Conservation (phyloP, 2,329 filamentous ascomycete species). For the Dendryphion nanum region DNA sequence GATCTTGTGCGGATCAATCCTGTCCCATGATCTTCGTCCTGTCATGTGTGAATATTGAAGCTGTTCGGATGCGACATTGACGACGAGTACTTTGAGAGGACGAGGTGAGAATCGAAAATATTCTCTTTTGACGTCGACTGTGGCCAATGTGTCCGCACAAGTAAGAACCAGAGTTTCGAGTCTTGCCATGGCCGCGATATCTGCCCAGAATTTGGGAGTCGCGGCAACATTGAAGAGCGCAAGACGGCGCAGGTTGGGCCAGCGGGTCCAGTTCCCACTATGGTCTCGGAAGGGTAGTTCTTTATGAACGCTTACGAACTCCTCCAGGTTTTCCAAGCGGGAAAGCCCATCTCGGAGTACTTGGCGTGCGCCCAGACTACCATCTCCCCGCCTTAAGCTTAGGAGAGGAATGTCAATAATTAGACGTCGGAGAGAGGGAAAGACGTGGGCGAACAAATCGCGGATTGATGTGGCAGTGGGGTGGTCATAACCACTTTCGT, state of each 20-base stretch:
- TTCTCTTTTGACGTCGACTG: constrained; percentile 42
- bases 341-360: constrained; percentile 49
- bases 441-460: constrained; percentile 45
- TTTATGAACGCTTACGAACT: constrained; percentile 50
- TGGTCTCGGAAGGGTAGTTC: constrained; percentile 43
- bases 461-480: constrained; percentile 42
- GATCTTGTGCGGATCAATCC: constrained; percentile 20
- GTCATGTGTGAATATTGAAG: constrained; percentile 16
- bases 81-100: constrained; percentile 18
- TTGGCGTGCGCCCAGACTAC: constrained; percentile 38
- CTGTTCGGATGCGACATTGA: constrained; percentile 16
- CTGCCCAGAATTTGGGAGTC: constrained; percentile 26
- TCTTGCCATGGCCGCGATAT: constrained; percentile 35
- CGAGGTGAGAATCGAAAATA: constrained; percentile 33
- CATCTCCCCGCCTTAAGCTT: constrained; percentile 44
- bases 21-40: constrained; percentile 21
- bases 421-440: constrained; percentile 44
- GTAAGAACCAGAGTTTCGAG: constrained; percentile 48
- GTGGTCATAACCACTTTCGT: constrained; percentile 42
- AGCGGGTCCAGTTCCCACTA: constrained; percentile 41
- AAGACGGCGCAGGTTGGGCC: constrained; percentile 44
- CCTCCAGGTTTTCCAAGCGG: constrained; percentile 45
- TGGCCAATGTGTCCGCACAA: constrained; percentile 33
- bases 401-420: constrained; percentile 51
- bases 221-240: constrained; percentile 46